Conservation (phyloP, 208 protist species). For the Angomonas ambiguus region DNA sequence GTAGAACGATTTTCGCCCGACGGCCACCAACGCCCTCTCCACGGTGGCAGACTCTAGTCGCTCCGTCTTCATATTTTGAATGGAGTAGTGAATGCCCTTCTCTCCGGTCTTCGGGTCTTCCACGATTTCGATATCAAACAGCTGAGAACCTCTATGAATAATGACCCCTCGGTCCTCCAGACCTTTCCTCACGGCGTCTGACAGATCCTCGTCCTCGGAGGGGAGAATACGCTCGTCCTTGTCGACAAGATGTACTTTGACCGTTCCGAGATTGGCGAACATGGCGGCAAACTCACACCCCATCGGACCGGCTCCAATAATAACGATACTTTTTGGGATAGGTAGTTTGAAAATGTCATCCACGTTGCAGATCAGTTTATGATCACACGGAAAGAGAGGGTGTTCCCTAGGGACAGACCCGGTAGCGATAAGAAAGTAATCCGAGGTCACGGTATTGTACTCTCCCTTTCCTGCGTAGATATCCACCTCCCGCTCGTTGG, state of each 20-base stretch:
- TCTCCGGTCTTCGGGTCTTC: conserved; percentile 17
- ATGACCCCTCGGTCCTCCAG: conserved; percentile 41
- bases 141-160: conserved; percentile 43
- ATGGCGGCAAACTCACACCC: conserved; percentile 79
- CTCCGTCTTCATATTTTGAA: conserved; percentile 28
- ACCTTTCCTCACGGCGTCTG: conserved; percentile 33
- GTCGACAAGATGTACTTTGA: conserved; percentile 54
- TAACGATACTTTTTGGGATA: conserved; percentile 58
- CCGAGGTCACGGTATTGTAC: conserved; percentile 49
- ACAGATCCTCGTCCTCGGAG: conserved; percentile 65
- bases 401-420: conserved; percentile 43
- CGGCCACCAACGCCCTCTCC: conserved; percentile 50
- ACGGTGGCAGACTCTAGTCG: conserved; percentile 40
- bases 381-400: conserved; percentile 33
- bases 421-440: conserved; percentile 76
- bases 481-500: conserved; percentile 44
- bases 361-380: conserved; percentile 37
- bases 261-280: conserved; percentile 56
- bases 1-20: conserved; percentile 52
- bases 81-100: conserved; percentile 40
- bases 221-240: conserved; percentile 45
- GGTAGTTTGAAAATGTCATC: conserved; percentile 46
- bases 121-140: conserved; percentile 50
- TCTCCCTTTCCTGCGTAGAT: conserved; percentile 44
- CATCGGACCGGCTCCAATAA: conserved; percentile 55